A percentile compares a stretch with the other conserved stretches of the same genome.
phyloP scores from a whole-genome alignment of 1,139 yeast species.

The Ogataea hybrid region DNA sequence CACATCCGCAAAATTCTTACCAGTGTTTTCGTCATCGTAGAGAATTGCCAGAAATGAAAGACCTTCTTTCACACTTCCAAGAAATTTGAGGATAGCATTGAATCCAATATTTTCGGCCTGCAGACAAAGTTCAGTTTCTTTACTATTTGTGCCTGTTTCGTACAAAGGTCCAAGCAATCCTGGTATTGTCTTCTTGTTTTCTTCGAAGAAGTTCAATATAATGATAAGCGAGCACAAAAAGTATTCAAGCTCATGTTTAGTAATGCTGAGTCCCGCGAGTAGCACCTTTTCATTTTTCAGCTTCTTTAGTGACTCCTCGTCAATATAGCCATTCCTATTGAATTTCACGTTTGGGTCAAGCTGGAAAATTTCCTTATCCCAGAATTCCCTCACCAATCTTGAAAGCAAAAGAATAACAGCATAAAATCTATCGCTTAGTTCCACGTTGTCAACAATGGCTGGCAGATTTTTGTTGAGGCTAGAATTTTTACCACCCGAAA shows the following conservation, averaged over 20 bases:
- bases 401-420: conserved; percentile 81
- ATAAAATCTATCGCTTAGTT: no score
- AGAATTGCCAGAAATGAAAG: conserved; percentile 81
- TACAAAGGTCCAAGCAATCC: conserved; percentile 48
- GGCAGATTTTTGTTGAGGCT: no score
- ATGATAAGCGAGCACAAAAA: conserved; percentile 66
- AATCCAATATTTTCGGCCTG: no score
- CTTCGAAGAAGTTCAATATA: conserved; percentile 55
- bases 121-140: conserved; percentile 60
- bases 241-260: conserved; percentile 58
- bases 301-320: conserved; percentile 43
- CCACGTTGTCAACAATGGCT: no score
- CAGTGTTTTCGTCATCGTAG: conserved; percentile 55
- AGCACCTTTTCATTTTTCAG: conserved; percentile 37
- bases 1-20: conserved; percentile 50
- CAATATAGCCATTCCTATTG: conserved; percentile 36
- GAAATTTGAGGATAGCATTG: conserved; percentile 70
- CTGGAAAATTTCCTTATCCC: conserved; percentile 72
- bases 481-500: no score
- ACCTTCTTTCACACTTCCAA: conserved; percentile 84
- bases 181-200: conserved; percentile 60
- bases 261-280: conserved; percentile 46
- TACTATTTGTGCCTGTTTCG: conserved; percentile 34
- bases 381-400: conserved; percentile 71
- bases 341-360: conserved; percentile 44